Percentiles rank a stretch among this genome's conserved stretches.
phyloP scores from a whole-genome alignment of 768 basidiomycete species.

The Suillus paluster region DNA sequence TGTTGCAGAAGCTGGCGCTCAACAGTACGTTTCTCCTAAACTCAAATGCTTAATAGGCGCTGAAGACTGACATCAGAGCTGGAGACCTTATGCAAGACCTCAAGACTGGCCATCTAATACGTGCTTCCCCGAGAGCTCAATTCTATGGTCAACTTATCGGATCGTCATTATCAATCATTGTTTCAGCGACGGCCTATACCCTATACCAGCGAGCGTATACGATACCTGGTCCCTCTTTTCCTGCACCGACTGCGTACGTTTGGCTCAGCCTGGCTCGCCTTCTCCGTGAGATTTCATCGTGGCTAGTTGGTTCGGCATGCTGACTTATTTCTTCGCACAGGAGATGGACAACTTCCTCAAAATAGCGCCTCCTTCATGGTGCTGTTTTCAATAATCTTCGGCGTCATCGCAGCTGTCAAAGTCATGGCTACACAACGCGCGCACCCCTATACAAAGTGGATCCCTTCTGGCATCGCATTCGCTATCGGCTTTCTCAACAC shows the following conservation, averaged over 20 bases:
- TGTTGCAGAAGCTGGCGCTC: conserved; percentile 95
- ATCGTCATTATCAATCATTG: conserved; percentile 83
- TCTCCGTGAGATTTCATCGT: conserved; percentile 55
- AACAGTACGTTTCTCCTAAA: conserved; percentile 60
- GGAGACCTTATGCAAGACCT: conserved; percentile 99
- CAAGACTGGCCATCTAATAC: conserved; percentile 93
- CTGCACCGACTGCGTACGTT: conserved; percentile 93
- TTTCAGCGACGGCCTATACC: conserved; percentile 85
- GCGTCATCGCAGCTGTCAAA: conserved; percentile 67
- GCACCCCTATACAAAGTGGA: conserved; percentile 68
- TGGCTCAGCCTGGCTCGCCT: conserved; percentile 83
- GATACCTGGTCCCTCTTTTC: conserved; percentile 94
- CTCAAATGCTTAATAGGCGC: conserved; percentile 1
- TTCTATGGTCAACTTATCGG: conserved; percentile 95
- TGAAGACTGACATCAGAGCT: conserved; percentile 53
- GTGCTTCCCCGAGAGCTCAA: conserved; percentile 90
- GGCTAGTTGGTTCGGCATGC: not conserved
- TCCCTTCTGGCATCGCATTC: conserved; percentile 93
- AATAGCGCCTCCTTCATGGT: conserved; percentile 81
- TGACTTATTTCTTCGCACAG: conserved; percentile 41
- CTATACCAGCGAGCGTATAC: conserved; percentile 87
- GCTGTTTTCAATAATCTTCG: conserved; percentile 74
- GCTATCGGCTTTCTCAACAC: conserved; percentile 97
- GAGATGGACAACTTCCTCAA: conserved; percentile 81
- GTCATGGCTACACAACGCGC: conserved; percentile 54